Percentiles rank a stretch among this genome's conserved stretches.
phyloP scores from a whole-genome alignment of 2,329 filamentous ascomycete species.

The Lecanosticta acicola region DNA sequence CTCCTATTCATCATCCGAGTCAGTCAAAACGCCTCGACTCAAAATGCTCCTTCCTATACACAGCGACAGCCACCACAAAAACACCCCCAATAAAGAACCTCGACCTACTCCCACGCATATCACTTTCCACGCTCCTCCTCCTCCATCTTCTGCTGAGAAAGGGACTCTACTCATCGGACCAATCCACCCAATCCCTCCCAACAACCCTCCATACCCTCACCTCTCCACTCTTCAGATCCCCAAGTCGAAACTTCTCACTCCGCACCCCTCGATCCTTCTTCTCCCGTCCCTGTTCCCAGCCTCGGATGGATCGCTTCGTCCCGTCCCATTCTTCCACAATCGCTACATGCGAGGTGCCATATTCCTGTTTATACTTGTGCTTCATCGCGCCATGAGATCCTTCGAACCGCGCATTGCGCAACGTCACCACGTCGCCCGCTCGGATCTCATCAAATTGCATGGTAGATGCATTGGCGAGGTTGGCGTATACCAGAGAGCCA shows the following conservation, averaged over 20 bases:
- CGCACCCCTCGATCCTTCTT: conserved; percentile 77
- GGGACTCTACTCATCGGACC: conserved; percentile 52
- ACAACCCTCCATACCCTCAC: conserved; percentile 97
- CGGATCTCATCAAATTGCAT: conserved; percentile 90
- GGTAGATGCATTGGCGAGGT: conserved; percentile 88
- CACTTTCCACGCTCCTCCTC: neutral
- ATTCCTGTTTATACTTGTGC: conserved; percentile 82
- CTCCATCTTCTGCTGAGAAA: too few relatives aligned
- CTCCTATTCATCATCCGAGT: neutral
- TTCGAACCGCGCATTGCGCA: conserved; percentile 90
- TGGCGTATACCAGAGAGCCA: conserved; percentile 87
- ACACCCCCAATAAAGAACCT: neutral
- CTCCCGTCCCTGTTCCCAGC: conserved; percentile 92
- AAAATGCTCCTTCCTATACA: too few relatives aligned
- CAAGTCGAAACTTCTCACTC: conserved; percentile 87
- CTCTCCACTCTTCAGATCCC: conserved; percentile 86
- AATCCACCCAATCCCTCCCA: conserved; percentile 85
- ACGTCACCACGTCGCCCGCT: conserved; percentile 82
- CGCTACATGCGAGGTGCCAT: conserved; percentile 69
- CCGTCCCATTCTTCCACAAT: conserved; percentile 96
- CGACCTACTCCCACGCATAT: neutral
- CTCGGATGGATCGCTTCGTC: conserved; percentile 93
- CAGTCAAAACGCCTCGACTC: too few relatives aligned
- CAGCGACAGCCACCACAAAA: neutral
- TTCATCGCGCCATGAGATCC: conserved; percentile 85